Base-by-base conservation (phyloP, 2,329 filamentous ascomycete species). In the Epichloe scottii region DNA sequence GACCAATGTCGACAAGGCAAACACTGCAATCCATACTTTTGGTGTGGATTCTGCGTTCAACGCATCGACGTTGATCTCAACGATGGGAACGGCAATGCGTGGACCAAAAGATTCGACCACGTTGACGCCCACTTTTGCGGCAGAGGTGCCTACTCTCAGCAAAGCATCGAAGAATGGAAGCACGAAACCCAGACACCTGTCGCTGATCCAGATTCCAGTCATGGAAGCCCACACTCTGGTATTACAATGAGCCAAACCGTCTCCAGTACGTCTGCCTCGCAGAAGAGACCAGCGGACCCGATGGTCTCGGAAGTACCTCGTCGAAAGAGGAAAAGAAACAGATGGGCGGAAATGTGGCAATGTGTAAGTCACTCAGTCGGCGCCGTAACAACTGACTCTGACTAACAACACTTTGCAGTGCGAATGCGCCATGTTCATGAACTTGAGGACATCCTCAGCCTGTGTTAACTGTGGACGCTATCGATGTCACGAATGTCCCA, bases 21-120 rank as follows among this genome's bases (percentile, higher is more conserved):
- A 14, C 82, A 85, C 53, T 78, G 76, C 33, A 79, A 84, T 56
- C 68, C 70, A 2, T 72, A 76, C 5, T 95, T 89, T 66, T 95
- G 89, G 89, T 95, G 90, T 60, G 89, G 89, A 0, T 95, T 95
- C 63, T 95, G 89, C 63, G 60, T 68, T 15, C 59, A 67, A 17
- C 71, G 81, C 19, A 68, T 88, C 14, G 64, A 69, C n/a, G 70
- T 82, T 26, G 63, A 69, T n/a, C 55, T 81, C 33, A 62, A 68
- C 14, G 57, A 55, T 6, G 43, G 55, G 37, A 53, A 52, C 7
- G 58, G 54, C 45, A 76, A 76, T 23, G 79, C 80, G 0, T 79
- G 78, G 76, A 77, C 77, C 7, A 68, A 69, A 56, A 67, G 76
- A 11, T 77, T 71, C 58, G 69, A 90, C 57, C 89, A 95, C 60